Evolutionary conservation across 352 stramenopile species (phyloP).

Genomic region (Phytopythium ostracodes): DNA sequence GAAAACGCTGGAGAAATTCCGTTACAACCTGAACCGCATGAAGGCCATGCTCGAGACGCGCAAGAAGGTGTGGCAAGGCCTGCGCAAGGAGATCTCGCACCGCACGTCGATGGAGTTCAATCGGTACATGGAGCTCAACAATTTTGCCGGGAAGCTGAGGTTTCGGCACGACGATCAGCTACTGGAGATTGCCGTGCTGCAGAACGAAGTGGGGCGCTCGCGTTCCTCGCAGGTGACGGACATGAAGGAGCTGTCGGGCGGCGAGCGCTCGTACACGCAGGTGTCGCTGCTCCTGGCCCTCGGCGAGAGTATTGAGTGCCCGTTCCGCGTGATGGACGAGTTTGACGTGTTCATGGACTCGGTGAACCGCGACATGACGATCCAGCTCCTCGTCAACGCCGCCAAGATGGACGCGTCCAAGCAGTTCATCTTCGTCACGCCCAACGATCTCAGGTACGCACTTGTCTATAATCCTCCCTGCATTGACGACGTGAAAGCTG

Average conservation of each 20-base stretch:
- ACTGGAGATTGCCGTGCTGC: constrained; percentile 76
- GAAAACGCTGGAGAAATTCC: constrained; percentile 52
- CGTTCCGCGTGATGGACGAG: constrained; percentile 98
- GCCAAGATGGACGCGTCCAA: constrained; percentile 73
- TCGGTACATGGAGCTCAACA: constrained; percentile 80
- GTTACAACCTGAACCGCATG: constrained; percentile 56
- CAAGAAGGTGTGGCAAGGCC: constrained; percentile 66
- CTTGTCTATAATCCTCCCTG: neutral
- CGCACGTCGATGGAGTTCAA: constrained; percentile 83
- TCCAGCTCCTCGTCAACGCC: constrained; percentile 91
- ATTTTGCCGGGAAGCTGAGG: constrained; percentile 81
- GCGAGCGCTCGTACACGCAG: constrained; percentile 96
- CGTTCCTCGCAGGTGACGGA: constrained; percentile 89
- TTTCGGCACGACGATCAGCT: constrained; percentile 74
- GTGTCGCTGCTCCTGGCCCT: constrained; percentile 96
- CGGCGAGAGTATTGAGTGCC: constrained; percentile 87
- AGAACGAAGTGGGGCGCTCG: constrained; percentile 70
- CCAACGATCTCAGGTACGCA: constrained; percentile 81
- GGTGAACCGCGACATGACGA: constrained; percentile 93
- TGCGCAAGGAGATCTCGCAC: constrained; percentile 76
- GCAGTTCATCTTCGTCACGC: constrained; percentile 89
- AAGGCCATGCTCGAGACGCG: constrained; percentile 73
- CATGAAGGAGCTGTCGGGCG: constrained; percentile 96
- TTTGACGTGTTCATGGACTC: constrained; percentile 99
- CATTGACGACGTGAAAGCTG: neutral